Base-by-base conservation (phyloP, 352 stramenopile species). In the Pythium diclinum region DNA sequence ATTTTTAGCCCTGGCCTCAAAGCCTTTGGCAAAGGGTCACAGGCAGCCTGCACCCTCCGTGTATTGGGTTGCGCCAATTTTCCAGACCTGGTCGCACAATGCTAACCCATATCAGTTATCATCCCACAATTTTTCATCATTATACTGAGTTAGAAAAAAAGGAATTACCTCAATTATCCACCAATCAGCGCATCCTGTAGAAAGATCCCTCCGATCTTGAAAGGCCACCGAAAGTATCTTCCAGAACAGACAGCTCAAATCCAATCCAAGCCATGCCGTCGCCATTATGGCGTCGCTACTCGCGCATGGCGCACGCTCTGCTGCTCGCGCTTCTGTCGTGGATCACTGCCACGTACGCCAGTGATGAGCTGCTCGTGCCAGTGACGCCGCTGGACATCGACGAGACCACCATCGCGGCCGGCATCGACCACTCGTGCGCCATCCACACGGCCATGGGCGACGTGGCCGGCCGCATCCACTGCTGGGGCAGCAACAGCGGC, bases 361-460 rank as follows among this genome's bases (percentile, higher is more conserved):
- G 13, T 23, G 21, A 30, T 16, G 60, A 67, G 16, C 10, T 36
- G 38, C 17, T 61, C 42, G 42, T 44, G 25, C 32, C 46, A 42
- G 67, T 88, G 40, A 71, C 71, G 32, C 79, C 85, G n/a, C 54
- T 88, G 60, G 85, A 94, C 54, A 85, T 89, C 52, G 83, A 91
- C 53, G 85, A 92, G 61, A 90, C 76, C 36, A 89, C 71, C 42
- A 85, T 94, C 59, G 83, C 83, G 2, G 81, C 81, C 0, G 85
- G 85, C 61, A 83, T 91, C 63, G 80, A 87, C 48, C 85, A 94
- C 71, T 89, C 86, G 53, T 94, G 86, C 54, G 86, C 86, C 32
- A 91, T 94, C 63, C 70, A 90, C 42, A 85, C 79, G 21, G 58
- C 82, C 6, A 76, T 78, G 42, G 72, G 80, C 47, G 80, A 91